Base-by-base conservation (phyloP, 345 rosid species). In the Salix koriyanagi region DNA sequence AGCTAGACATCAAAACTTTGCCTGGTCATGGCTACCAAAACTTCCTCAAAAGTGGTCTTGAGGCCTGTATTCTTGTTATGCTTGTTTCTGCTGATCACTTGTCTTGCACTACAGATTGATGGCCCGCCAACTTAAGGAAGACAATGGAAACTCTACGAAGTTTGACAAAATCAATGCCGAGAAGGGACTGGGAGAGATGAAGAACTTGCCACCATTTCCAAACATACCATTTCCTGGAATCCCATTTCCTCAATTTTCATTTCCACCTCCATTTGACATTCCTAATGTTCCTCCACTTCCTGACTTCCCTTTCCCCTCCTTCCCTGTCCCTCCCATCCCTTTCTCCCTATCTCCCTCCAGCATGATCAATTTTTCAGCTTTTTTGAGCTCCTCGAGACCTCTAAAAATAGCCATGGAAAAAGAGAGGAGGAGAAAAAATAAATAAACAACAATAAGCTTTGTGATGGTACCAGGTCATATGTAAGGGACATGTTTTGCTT, bases 231-330 rank as follows among this genome's bases (percentile, higher is more conserved):
- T 70, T 48, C 69, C 67, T 10, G 67, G 75, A 37, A 60, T 77
- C 42, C 77, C 81, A 32, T 56, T 79, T 26, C 69, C 76, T 30
- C 30, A 50, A 25, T n/a, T 73, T 68, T 77, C 72, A 41, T 42
- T 67, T 6, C 81, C 81, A 26, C 77, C 81, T 72, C 73, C 73
- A 32, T 73, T 73, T 42, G 58, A 66, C 2, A 75, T 75, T 52
- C 78, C 72, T 25, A 52, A 67, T 28, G 9, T 78, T 52, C 77
- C 77, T 34, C 77, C 73, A 19, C 62, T 74, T 7, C 70, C 74
- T 23, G 62, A 44, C 30, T 34, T 69, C 52, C 28, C 69, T 30
- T 67, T 67, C 11, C 77, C 72, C 13, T 32, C 46, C 11, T 60
- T 62, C 14, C 75, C 70, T 46, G 1, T 64, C 2, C 75, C 70